Base-by-base conservation (phyloP, 768 basidiomycete species). In the Russula virescens region DNA sequence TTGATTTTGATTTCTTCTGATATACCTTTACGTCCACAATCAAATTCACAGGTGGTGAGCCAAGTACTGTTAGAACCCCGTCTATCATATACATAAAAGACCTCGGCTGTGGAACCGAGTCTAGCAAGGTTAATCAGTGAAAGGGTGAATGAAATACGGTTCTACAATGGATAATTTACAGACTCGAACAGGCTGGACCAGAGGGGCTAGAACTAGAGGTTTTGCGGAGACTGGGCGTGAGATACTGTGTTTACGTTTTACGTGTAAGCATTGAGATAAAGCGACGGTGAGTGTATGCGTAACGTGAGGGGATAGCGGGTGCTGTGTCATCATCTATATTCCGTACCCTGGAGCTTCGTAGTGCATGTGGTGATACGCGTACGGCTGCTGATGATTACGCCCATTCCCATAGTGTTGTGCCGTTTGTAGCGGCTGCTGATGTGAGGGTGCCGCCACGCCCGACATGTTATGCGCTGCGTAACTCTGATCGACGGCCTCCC, bases 401-500 rank as follows among this genome's bases (percentile, higher is more conserved):
- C 51, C 58, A 53, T 19, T 40, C 42, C 52, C 46, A 45, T 60
- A 64, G 40, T 48, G 55, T 25, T 52, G 61, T 3, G 43, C 56
- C n/a, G 55, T 5, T 26, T 38, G 50, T 10, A 19, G 11, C 2
- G 55, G 10, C 19, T n/a, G 46, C 13, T 46, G 57, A 43, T 62
- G 56, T 18, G 58, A 46, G 14, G 40, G 31, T 9, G 42, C 45
- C 14, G 57, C 9, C 43, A 56, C 49, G 42, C 58, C 25, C 34
- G 51, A 13, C 14, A 34, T 8, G 25, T 40, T 45, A 18, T 52
- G 58, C 42, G 52, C 61, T 13, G 51, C 23, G 67, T 66, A 46
- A 61, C 51, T 60, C 34, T 63, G 58, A 14, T 76, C 75, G 26
- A 70, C 72, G 7, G 50, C 61, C 45, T 70, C 84, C 21, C 84